Evolutionary conservation across 2,329 filamentous ascomycete genomes (phyloP), one percentile per base, ranked within the genome.

Genomic region (Akanthomyces uredinophilus): DNA sequence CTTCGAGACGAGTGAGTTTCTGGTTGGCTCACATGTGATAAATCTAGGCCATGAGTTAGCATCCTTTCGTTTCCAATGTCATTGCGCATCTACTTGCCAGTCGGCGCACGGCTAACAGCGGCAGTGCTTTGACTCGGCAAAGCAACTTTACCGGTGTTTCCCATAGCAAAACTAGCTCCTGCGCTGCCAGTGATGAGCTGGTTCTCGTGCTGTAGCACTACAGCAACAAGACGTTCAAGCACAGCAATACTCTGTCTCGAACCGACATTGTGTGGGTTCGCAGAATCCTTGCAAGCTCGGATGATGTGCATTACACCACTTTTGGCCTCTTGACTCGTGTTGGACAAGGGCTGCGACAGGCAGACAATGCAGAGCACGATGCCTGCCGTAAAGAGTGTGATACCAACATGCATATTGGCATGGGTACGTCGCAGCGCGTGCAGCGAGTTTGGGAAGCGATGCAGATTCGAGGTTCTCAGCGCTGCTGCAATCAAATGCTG

Each of bases 281-380:
- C 22, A 7, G 55, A 52, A 22, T 54, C 55, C 18, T 60, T 41
- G 22, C 61, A 63, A 11, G 58, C 51, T 10, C 56, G 47, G 11
- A 63, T 60, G 10, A 63, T 60, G 32, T 63, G 61, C 61, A 63
- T 63, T n/a, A 63, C 56, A 29, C 61, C 56, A 11, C 27, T 50
- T 22, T 63, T 63, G 5, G 61, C 56, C 18, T 37, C 35, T 22
- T 63, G 49, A 24, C 61, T 60, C 10, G 44, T 50, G 13, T 20
- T 46, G 13, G 61, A 60, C 14, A 63, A 50, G 22, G 61, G 61
- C 32, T 55, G 56, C n/a, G 55, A 49, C 29, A 63, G 22, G 41
- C 39, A 44, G n/a, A 60, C 49, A 16, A 54, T 43, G 35, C 61
- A 63, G 10, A 60, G 50, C n/a, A 63, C 61, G n/a, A 63, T 58